Conservation (phyloP, 371 early-diverging fungal species). For the Paraphysoderma sedebokerense region DNA sequence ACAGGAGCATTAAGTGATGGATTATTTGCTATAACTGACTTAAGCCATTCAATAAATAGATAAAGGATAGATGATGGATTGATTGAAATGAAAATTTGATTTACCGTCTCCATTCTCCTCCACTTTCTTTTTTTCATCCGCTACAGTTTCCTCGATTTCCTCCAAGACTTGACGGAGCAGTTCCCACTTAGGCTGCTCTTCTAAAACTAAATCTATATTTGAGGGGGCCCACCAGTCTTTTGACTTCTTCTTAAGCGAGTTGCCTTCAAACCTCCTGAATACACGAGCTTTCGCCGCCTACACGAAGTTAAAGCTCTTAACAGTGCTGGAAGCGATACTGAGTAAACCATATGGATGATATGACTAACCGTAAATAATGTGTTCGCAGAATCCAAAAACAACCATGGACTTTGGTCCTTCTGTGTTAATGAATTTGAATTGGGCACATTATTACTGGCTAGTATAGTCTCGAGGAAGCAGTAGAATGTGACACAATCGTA, state of each 20-base stretch:
- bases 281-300: conserved; percentile 44
- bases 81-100: not conserved
- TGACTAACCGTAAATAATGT: conserved; percentile 32
- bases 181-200: conserved; percentile 87
- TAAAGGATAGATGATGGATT: conserved; percentile 2
- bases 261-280: no score
- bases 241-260: no score
- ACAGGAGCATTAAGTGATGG: no score
- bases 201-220: no score
- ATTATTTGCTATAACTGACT: no score
- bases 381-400: conserved; percentile 71
- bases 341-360: not conserved
- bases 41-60: no score
- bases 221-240: no score
- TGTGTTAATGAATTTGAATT: conserved; percentile 9
- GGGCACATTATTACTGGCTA: conserved; percentile 27
- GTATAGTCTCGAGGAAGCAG: conserved; percentile 62
- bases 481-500: conserved; percentile 84
- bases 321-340: not conserved
- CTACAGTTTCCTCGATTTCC: conserved; percentile 57
- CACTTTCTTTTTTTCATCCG: not conserved
- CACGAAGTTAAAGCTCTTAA: not conserved
- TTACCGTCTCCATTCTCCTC: conserved; percentile 14
- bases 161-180: conserved; percentile 43
- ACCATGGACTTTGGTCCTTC: conserved; percentile 40